Conservation (phyloP, 2,329 filamentous ascomycete species). For the Knufia fluminis region DNA sequence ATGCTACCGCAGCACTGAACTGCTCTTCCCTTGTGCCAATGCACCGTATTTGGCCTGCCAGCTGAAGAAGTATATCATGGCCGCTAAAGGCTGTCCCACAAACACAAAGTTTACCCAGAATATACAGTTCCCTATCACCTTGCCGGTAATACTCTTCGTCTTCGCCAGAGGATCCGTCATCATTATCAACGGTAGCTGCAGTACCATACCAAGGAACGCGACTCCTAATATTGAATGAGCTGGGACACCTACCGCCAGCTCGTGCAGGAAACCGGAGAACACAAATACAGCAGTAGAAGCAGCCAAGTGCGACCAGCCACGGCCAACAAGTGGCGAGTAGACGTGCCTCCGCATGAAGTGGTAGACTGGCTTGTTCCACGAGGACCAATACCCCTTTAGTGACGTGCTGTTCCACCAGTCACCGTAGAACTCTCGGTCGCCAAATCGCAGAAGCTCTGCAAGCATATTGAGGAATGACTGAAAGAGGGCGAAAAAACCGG, state of each 20-base stretch:
- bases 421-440: conserved; percentile 87
- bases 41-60: conserved; percentile 98
- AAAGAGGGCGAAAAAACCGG: conserved; percentile 93
- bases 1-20: not conserved
- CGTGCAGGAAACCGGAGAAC: conserved; percentile 80
- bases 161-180: conserved; percentile 72
- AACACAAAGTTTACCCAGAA: conserved; percentile 97
- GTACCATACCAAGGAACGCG: conserved; percentile 86
- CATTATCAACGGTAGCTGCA: conserved; percentile 80
- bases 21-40: conserved; percentile 42
- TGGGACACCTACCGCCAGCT: conserved; percentile 84
- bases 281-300: conserved; percentile 79
- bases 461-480: conserved; percentile 86
- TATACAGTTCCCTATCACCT: conserved; percentile 78
- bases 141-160: conserved; percentile 64
- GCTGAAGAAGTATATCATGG: conserved; percentile 90
- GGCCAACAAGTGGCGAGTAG: conserved; percentile 75
- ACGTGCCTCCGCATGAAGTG: conserved; percentile 94
- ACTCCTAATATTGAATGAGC: conserved; percentile 81
- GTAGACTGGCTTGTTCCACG: conserved; percentile 97
- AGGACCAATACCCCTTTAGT: conserved; percentile 82
- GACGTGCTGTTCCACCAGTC: conserved; percentile 97
- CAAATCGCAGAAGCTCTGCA: conserved; percentile 82
- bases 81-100: conserved; percentile 86
- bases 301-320: conserved; percentile 62